These are phyloP conservation scores for Lecanicillium sp. DNA, from an alignment of 2,329 filamentous ascomycete genomes.

Conservation along the genomic window DNA sequence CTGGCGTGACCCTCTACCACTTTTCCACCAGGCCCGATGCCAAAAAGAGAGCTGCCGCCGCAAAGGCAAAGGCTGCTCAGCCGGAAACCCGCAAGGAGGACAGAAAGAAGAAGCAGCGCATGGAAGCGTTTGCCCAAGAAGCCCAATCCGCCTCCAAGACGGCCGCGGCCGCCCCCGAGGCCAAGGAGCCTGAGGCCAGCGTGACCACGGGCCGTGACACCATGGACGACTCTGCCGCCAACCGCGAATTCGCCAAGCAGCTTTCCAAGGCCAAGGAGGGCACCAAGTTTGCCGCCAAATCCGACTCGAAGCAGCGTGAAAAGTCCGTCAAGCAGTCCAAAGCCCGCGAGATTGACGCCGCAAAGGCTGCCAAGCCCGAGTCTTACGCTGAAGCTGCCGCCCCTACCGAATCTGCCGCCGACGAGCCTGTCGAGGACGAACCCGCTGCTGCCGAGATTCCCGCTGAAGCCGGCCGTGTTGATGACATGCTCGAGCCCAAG, in stretches of 20 bases:
- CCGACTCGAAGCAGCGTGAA: constrained; percentile 56
- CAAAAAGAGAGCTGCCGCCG: constrained; percentile 25
- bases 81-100: constrained; percentile 34
- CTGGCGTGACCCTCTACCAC: constrained; percentile 31
- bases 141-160: constrained; percentile 29
- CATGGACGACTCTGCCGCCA: constrained; percentile 57
- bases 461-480: constrained; percentile 62
- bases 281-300: constrained; percentile 49
- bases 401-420: constrained; percentile 58
- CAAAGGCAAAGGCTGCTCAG: constrained; percentile 24
- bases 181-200: constrained; percentile 21
- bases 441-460: constrained; percentile 58
- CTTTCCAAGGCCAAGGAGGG: constrained; percentile 67
- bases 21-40: constrained; percentile 28
- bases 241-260: constrained; percentile 71
- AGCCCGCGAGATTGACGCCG: constrained; percentile 45
- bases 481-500: constrained; percentile 83
- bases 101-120: constrained; percentile 41
- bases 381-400: constrained; percentile 32
- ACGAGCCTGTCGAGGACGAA: constrained; percentile 75
- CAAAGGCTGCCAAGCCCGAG: constrained; percentile 53
- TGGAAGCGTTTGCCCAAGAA: constrained; percentile 35
- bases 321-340: constrained; percentile 66
- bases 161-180: constrained; percentile 26
- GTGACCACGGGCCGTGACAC: constrained; percentile 31